Evolutionary conservation across 768 basidiomycete species (phyloP), one percentile per base, ranked within the genome.

Genomic region (Termitomyces sp.): DNA sequence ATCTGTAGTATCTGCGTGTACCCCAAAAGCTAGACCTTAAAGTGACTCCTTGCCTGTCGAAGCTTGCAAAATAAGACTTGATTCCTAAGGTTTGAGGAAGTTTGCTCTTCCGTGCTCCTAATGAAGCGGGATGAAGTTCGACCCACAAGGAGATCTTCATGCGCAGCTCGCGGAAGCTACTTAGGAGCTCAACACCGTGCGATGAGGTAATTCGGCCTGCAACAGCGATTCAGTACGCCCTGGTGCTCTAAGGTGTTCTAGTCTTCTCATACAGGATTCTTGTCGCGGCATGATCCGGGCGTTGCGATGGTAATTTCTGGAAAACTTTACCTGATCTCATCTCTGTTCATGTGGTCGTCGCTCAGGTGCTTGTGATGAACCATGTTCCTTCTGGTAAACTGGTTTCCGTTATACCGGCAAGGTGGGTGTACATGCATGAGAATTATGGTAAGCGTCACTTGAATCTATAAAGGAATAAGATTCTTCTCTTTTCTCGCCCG

Each of bases 61-160:
- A 50, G 54, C 54, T 61, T 61, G 28, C 36, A 40, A 61, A 55
- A 61, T 55, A 56, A 42, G 40, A 57, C 24, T 49, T 13, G 36
- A 9, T 63, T 45, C 48, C 20, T 38, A 53, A 20, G 36, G 16
- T 51, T 46, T 42, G 45, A 11, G 40, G 45, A 51, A 54, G 46
- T 4, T 18, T 7, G 48, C 16, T 13, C 15, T 44, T 48, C 49
- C 24, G 45, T 54, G 57, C 60, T 61, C 63, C 57, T 64, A 42
- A 58, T 64, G 48, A 61, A 55, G 38, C 60, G 48, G 57, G 48
- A 57, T 57, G 48, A 61, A 48, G 32, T 28, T 24, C 35, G 28
- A 48, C 22, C 59, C 42, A 55, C 45, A 53, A 49, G 60, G 57
- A 48, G 59, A 61, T 58, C 63, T 60, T 61, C 53, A 38, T 33